Percentiles rank a stretch among this genome's conserved stretches.
Evolutionary conservation across 176 grass and related monocot genomes (phyloP).

Genomic region (Musa schizocarpa): DNA sequence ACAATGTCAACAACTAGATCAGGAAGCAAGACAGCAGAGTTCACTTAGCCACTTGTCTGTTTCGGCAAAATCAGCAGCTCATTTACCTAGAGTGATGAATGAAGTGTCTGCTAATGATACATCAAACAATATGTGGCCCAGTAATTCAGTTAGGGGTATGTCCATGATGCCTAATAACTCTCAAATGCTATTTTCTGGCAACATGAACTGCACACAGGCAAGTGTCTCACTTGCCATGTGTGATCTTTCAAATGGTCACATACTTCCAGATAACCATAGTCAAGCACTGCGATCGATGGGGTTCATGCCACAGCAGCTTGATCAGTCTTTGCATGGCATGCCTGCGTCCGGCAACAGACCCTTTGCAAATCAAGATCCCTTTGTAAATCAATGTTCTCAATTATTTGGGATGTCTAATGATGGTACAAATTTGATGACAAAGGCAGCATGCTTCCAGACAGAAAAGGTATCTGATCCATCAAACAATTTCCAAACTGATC

Average conservation of each 20-base stretch:
- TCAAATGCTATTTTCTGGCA: slow-evolving; percentile 39
- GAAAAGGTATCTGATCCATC: slow-evolving; percentile 48
- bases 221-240: slow-evolving; percentile 35
- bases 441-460: slow-evolving; percentile 35
- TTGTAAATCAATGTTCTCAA: slow-evolving; percentile 62
- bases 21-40: slow-evolving; percentile 19
- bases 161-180: slow-evolving; percentile 33
- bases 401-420: slow-evolving; percentile 63
- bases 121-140: slow-evolving; percentile 28
- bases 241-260: slow-evolving; percentile 59
- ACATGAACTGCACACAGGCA: slow-evolving; percentile 59
- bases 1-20: slow-evolving; percentile 25
- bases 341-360: slow-evolving; percentile 38
- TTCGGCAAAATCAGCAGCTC: slow-evolving; percentile 1
- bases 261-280: slow-evolving; percentile 46
- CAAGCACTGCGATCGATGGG: slow-evolving; percentile 56
- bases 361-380: slow-evolving; percentile 30
- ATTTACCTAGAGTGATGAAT: slow-evolving; percentile 3
- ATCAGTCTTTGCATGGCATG: slow-evolving; percentile 64
- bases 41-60: neutral
- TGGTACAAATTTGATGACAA: slow-evolving; percentile 41
- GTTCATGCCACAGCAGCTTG: slow-evolving; percentile 49
- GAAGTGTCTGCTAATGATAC: slow-evolving; percentile 1
- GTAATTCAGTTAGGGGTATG: slow-evolving; percentile 39
- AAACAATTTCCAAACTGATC: slow-evolving; percentile 43